phyloP scores from a whole-genome alignment of 2,329 filamentous ascomycete genomes.

The Talaromyces sp. region DNA sequence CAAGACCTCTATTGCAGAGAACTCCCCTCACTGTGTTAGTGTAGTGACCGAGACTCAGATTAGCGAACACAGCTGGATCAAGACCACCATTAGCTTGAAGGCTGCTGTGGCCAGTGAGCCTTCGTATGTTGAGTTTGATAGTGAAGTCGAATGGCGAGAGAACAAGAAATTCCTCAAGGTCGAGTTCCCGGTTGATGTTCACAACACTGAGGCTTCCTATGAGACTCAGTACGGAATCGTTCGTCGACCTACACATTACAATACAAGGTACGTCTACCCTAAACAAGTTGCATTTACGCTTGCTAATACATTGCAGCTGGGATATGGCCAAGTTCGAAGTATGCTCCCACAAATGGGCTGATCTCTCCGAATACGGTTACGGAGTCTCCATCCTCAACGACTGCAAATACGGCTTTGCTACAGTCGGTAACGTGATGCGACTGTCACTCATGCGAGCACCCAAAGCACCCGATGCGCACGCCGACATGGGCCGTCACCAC shows the following conservation, averaged over 20 bases:
- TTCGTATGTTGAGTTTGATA: slow-evolving; percentile 72
- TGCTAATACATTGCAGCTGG: slow-evolving; percentile 56
- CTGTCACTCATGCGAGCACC: slow-evolving; percentile 80
- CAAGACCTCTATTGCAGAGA: slow-evolving; percentile 69
- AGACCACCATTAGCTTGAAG: slow-evolving; percentile 77
- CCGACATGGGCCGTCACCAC: slow-evolving; percentile 86
- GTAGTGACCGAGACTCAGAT: slow-evolving; percentile 83
- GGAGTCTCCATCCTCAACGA: slow-evolving; percentile 93
- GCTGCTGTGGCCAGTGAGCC: slow-evolving; percentile 65
- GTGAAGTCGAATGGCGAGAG: slow-evolving; percentile 95
- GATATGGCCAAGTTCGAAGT: slow-evolving; percentile 98
- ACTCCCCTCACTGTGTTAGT: slow-evolving; percentile 72
- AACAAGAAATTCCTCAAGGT: slow-evolving; percentile 98
- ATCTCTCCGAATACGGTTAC: slow-evolving; percentile 82
- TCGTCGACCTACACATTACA: slow-evolving; percentile 91
- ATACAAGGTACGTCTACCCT: slow-evolving; percentile 66
- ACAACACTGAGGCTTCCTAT: slow-evolving; percentile 89
- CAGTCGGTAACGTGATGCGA: slow-evolving; percentile 83
- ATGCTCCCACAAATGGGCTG: slow-evolving; percentile 91
- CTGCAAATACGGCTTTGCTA: slow-evolving; percentile 94
- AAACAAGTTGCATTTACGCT: not conserved
- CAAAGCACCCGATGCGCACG: slow-evolving; percentile 89
- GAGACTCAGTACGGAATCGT: slow-evolving; percentile 93
- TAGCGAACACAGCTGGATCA: slow-evolving; percentile 80
- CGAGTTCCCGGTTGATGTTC: slow-evolving; percentile 90